phyloP scores from a whole-genome alignment of 768 basidiomycete species.

The Mycena epipterygia region DNA sequence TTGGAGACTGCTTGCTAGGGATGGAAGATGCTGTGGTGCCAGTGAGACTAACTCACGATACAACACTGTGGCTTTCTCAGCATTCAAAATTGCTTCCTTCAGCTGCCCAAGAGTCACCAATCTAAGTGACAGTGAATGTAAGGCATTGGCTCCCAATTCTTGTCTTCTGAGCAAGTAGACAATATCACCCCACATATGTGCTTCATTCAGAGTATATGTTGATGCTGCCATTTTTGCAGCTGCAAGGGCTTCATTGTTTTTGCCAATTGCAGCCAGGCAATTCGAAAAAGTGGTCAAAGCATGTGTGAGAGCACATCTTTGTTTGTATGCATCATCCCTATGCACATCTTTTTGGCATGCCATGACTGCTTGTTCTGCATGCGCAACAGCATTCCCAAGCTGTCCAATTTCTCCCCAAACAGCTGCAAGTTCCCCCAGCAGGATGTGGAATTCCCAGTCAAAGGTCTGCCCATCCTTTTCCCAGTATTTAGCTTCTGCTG shows the following conservation, averaged over 20 bases:
- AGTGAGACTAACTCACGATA: conserved; percentile 1
- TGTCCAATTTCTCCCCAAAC: neutral
- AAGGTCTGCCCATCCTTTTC: too few species aligned
- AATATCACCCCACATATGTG: neutral
- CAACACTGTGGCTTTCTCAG: neutral
- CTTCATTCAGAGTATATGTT: neutral
- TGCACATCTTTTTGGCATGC: neutral
- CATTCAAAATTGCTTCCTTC: neutral
- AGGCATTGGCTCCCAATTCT: conserved; percentile 3
- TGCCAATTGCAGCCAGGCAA: conserved; percentile 1
- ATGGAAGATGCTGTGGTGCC: neutral
- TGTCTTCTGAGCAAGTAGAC: neutral
- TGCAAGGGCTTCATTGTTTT: neutral
- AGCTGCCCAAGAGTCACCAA: neutral
- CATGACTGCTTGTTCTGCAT: neutral
- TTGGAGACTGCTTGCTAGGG: neutral
- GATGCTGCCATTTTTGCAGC: neutral
- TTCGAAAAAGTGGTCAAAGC: neutral
- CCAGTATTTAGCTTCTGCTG: too few species aligned
- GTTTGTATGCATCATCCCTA: neutral
- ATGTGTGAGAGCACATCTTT: neutral
- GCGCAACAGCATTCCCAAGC: neutral
- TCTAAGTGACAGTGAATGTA: conserved; percentile 2
- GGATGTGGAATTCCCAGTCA: too few species aligned
- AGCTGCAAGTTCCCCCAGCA: neutral